Base-by-base conservation (phyloP, 805 yeast genomes). In the Yarrowia yakushimensis region DNA sequence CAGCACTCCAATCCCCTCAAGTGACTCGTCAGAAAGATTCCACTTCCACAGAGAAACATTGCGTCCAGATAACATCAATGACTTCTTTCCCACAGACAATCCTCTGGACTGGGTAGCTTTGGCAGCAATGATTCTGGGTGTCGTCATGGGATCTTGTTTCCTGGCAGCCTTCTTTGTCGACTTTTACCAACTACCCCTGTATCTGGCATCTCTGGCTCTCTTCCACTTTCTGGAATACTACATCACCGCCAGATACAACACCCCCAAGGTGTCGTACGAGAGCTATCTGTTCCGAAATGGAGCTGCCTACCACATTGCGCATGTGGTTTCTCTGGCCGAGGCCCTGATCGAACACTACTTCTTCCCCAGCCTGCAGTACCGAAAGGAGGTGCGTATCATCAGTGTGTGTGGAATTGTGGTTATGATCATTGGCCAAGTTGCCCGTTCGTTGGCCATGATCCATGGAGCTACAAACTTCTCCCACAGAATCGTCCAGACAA, bases 391-490 rank as follows among this genome's bases (percentile, higher is more conserved):
- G 64, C 77, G 78, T 65, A 8, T 63, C 43, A 15, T 77, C 39
- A 68, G 77, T 57, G 2, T 57, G 0, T 0, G 77, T 0, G 97
- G 97, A 0, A 52, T 84, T 0, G 13, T 67, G 0, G 27, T 86
- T 1, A 69, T 83, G 0, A 23, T 83, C 0, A 37, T 72, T 1
- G 97, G 97, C 1, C 99, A 94, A 70, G 18, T 68, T 0, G 69
- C 83, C 4, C 79, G 99, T 60, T 80, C 93, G 0, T 59, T 78
- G 34, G 93, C 97, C 0, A 94, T 94, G 99, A 79, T 82, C 64
- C 87, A 92, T 0, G 97, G 97, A 0, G 89, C 91, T 1, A 80
- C 81, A 60, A 89, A 96, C 3, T 94, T 94, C 75, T 87, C 90
- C 59, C 99, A 94, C 73, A 74, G 85, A 43, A 82, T 94, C 1